Evolutionary conservation across 106 monocot species (phyloP).

Genomic region (Allium sativum): DNA sequence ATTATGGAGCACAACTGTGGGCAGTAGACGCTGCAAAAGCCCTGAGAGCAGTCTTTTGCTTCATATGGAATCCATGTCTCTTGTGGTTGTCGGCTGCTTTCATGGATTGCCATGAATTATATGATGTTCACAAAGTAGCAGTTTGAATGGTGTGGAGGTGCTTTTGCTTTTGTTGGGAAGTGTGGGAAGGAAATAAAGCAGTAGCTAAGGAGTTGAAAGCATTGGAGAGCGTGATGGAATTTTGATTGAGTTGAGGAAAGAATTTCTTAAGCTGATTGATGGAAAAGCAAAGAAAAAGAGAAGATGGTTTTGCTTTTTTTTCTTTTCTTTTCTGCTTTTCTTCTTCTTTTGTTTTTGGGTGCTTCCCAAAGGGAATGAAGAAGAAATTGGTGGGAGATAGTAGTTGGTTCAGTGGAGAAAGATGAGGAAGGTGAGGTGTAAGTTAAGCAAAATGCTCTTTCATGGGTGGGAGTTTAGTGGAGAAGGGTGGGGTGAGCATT

Average conservation of each 20-base stretch:
- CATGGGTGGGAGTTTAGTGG: too few relatives aligned
- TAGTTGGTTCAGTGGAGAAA: too few relatives aligned
- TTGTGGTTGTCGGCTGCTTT: not conserved
- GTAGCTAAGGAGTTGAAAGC: not conserved
- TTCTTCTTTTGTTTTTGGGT: slow-evolving; percentile 11
- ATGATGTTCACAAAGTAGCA: not conserved
- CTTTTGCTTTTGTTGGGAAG: not conserved
- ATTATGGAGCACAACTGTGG: slow-evolving; percentile 63
- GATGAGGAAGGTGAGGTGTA: too few relatives aligned
- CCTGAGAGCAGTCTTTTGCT: slow-evolving; percentile 24
- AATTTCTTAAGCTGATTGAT: slow-evolving; percentile 12
- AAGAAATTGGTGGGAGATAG: not conserved
- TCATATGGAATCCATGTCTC: not conserved
- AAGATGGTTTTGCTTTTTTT: slow-evolving; percentile 6
- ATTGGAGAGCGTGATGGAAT: not conserved
- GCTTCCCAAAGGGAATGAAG: not conserved
- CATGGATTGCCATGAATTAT: slow-evolving; percentile 14
- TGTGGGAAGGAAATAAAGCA: too few relatives aligned
- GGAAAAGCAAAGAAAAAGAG: slow-evolving; percentile 36
- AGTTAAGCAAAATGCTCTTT: too few relatives aligned
- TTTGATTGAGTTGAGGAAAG: not conserved
- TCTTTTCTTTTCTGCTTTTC: slow-evolving; percentile 8
- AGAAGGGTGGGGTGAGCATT: too few relatives aligned
- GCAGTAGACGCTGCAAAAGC: slow-evolving; percentile 64
- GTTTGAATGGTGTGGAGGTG: not conserved